Base-by-base conservation (phyloP, 73 alveolate species). In the Blepharisma stoltei region DNA sequence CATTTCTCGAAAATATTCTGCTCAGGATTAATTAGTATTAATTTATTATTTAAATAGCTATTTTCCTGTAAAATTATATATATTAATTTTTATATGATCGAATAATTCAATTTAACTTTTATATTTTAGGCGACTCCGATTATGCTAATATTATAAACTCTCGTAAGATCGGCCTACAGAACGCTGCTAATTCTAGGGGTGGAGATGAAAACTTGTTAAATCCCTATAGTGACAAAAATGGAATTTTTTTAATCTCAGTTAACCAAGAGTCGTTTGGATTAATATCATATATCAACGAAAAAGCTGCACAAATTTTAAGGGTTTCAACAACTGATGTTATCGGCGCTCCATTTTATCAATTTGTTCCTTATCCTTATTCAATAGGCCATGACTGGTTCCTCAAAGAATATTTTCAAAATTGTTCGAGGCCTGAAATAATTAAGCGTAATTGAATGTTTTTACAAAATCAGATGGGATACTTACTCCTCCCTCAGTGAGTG, bases 401-500 rank as follows among this genome's bases (percentile, higher is more conserved):
- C 49, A 18, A 9, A 9, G 18, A 60, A 8, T 60, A 14, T 25
- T n/a, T 25, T 38, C 2, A 0, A 18, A 18, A 60, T 38, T 60
- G 73, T 38, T 14, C 46, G 11, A 14, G 4, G 23, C 14, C 46
- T 60, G 49, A 9, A 8, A 8, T 60, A 18, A 25, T 14, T 1
- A 25, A 14, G 18, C 73, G 46, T 1, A 8, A 8, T 60, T 20
- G 18, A 2, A 14, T 60, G 37, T 25, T 60, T 60, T 60, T 60
- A 2, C 73, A 60, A 25, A 60, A n/a, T 60, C 46, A 60, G 23
- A 60, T n/a, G 23, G 73, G 73, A n/a, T 60, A 18, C 23, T 25
- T n/a, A n/a, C n/a, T n/a, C n/a, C n/a, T n/a, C n/a, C n/a, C n/a
- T n/a, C n/a, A n/a, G n/a, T n/a, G n/a, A n/a, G n/a, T n/a, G n/a